Percentiles rank a stretch among this genome's conserved stretches.
phyloP scores from a whole-genome alignment of 1,139 yeast genomes.

The Hyphopichia burtonii region DNA sequence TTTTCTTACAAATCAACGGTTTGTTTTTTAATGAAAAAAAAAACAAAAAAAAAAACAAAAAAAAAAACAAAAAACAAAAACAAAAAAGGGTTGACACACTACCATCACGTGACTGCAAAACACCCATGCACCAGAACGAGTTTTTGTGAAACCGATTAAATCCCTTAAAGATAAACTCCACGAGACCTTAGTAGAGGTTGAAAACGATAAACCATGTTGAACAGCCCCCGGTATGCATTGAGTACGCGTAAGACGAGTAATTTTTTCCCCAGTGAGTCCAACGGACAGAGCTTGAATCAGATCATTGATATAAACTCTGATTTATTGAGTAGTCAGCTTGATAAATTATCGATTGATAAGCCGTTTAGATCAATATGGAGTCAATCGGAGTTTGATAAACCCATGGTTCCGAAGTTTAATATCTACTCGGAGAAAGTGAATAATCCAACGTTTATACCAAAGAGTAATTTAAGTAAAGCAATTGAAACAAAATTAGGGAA shows the following conservation, averaged over 20 bases:
- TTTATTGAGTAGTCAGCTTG: neutral
- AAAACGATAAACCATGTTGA: no score
- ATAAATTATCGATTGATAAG: neutral
- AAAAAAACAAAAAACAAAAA: no score
- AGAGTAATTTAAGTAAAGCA: neutral
- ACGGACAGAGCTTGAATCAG: neutral
- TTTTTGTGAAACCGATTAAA: no score
- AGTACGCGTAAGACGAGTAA: conserved; percentile 8
- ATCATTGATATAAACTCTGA: neutral
- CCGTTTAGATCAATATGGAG: conserved; percentile 4
- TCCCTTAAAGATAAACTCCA: neutral
- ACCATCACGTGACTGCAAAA: no score
- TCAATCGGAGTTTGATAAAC: neutral
- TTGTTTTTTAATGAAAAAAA: no score
- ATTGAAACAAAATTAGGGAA: neutral
- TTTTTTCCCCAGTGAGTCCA: conserved; percentile 5
- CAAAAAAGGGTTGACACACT: no score
- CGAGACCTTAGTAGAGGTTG: neutral
- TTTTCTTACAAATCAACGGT: conserved; percentile 6
- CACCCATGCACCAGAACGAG: neutral
- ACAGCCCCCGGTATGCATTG: neutral
- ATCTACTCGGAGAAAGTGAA: conserved; percentile 21
- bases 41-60: no score
- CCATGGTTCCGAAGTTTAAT: conserved; percentile 9
- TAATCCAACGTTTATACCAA: conserved; percentile 25